Base-by-base conservation (phyloP, 495 filamentous ascomycete species). In the Chlorociboria aeruginascens region DNA sequence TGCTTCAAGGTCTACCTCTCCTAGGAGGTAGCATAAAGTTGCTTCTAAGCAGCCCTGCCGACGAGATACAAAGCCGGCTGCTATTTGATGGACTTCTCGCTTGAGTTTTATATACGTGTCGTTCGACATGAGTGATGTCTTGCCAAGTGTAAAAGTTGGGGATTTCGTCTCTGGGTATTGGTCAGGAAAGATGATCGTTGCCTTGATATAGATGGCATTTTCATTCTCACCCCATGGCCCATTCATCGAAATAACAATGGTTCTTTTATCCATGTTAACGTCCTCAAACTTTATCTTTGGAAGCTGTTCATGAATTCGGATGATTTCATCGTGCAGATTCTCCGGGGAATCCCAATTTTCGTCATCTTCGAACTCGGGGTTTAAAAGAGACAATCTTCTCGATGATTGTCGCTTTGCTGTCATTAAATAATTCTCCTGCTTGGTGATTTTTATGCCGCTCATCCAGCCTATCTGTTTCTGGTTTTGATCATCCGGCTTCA, bases 371-470 rank as follows among this genome's bases (percentile, higher is more conserved):
- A 57, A 59, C 13, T 58, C 53, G 3, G 54, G 55, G 43, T 50
- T 49, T 9, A 60, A 33, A 16, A 58, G 43, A 14, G 52, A 57
- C 10, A 59, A 42, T 25, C 56, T 45, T 28, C 58, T 53, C 8
- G 55, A 55, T 20, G 25, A 20, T 12, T 46, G 38, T 11, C 43
- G 33, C 39, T 56, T 54, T 17, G 44, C 34, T 31, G 41, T n/a
- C 1, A 35, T 25, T 6, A 32, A 34, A 1, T 29, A 6, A 45
- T 48, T 49, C 6, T 57, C 51, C 33, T 53, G 52, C 53, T 81
- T 81, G 25, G 69, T 76, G 56, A 96, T 89, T 51, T 86, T 92
- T 35, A 96, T 86, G 30, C 88, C 87, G 49, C 80, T 86, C 85
- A 96, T 94, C 89, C 89, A 96, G 11, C 79, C 74, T 48, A 96